Evolutionary conservation across 2,329 filamentous ascomycete genomes (phyloP), one percentile per base, ranked within the genome.

Genomic region (Curvularia eragrostidis): DNA sequence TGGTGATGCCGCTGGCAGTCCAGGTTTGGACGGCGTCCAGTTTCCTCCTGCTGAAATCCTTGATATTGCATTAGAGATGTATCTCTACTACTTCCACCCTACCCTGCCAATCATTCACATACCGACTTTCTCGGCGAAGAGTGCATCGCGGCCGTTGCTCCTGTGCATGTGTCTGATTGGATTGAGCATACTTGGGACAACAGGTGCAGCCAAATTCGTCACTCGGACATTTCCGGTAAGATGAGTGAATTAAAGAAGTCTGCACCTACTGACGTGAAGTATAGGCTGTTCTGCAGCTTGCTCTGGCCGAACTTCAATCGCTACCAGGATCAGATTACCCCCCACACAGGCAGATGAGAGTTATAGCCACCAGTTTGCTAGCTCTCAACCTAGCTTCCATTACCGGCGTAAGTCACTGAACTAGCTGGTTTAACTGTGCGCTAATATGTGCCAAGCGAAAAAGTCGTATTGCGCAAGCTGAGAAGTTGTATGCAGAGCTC

Each of bases 131-230:
- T 80, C 78, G 13, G 81, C 82, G 1, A 81, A 80, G 49, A 79
- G 79, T 42, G 79, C 81, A 3, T 78, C 78, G 19, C 73, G 76
- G 21, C 77, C 81, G 9, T 68, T 84, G 18, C 69, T 84, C 0
- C 80, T 84, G 47, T 78, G 78, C 21, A 84, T 85, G 80, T 84
- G 81, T 62, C 75, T 84, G 13, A 81, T 84, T 32, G 83, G 83
- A 3, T 76, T 84, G 64, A 80, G 81, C 48, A 79, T 84, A 49
- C 66, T 84, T 38, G 82, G 81, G 8, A 84, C 82, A 1, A 82
- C 80, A 43, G 82, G 82, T 10, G 81, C 82, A 10, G 79, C 80
- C 0, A 79, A 75, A 28, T 85, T 84, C 65, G 81, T 83, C 8
- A 77, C 76, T 6, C 75, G 75, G 36, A 81, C 80, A 52, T 83